These are phyloP conservation scores for Rhodotorula paludigena DNA, from an alignment of 768 basidiomycete species.

Conservation along the genomic window DNA sequence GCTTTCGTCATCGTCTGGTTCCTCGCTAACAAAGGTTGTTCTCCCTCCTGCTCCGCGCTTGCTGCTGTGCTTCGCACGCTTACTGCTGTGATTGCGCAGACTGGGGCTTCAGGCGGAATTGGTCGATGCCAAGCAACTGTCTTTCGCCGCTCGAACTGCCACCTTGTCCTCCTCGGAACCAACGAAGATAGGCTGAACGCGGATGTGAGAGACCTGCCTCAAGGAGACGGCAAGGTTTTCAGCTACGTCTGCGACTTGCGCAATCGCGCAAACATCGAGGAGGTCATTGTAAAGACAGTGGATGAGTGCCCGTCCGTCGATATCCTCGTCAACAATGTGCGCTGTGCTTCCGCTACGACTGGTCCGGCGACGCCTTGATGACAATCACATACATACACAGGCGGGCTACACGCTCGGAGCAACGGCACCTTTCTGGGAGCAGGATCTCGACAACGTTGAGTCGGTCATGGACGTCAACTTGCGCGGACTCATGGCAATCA, in stretches of 20 bases:
- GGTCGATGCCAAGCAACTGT: too few relatives aligned
- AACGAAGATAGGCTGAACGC: background rate
- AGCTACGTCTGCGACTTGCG: slow-evolving; percentile 5
- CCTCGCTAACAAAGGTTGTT: too few relatives aligned
- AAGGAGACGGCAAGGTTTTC: background rate
- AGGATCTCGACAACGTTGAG: slow-evolving; percentile 5
- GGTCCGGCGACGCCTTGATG: too few relatives aligned
- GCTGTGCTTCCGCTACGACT: too few relatives aligned
- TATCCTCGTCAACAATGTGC: slow-evolving; percentile 5
- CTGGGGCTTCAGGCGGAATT: too few relatives aligned
- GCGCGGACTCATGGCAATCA: background rate
- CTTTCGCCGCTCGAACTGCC: background rate
- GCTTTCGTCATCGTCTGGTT: too few relatives aligned
- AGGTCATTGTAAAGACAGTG: background rate
- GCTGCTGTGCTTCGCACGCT: too few relatives aligned
- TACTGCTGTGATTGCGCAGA: too few relatives aligned
- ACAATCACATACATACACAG: background rate
- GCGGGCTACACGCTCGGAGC: background rate
- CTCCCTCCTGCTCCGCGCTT: too few relatives aligned
- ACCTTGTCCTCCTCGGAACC: background rate
- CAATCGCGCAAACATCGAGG: background rate
- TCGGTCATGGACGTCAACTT: background rate
- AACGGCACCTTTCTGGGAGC: background rate
- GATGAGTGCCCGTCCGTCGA: background rate
- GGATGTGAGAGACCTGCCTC: background rate